Conservation (phyloP, 169 alveolate genomes). For the Cyclospora cayetanensis region DNA sequence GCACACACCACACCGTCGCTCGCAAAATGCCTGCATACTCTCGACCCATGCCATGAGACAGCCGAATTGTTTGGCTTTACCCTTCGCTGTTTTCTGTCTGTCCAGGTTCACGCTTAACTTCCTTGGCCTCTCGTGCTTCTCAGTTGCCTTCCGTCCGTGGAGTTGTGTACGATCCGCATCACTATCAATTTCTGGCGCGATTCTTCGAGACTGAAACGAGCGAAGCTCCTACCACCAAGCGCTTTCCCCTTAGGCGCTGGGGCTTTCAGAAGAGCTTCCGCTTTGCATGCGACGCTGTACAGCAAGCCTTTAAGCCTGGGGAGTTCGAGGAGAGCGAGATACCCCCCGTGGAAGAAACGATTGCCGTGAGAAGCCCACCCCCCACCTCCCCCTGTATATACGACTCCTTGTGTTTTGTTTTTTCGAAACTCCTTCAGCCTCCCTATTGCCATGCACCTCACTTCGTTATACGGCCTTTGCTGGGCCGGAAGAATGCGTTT, state of each 20-base stretch:
- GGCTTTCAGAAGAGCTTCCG: slow-evolving; percentile 49
- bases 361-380: too few relatives aligned
- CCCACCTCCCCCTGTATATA: too few relatives aligned
- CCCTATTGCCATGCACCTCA: too few relatives aligned
- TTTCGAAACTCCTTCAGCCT: too few relatives aligned
- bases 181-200: slow-evolving; percentile 49
- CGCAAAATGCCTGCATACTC: too few relatives aligned
- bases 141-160: slow-evolving; percentile 52
- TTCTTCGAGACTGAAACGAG: slow-evolving; percentile 5
- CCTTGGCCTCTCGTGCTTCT: slow-evolving; percentile 48
- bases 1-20: too few relatives aligned
- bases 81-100: too few relatives aligned
- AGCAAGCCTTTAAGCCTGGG: slow-evolving; percentile 47
- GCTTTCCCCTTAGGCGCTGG: slow-evolving; percentile 64
- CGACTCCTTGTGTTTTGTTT: too few relatives aligned
- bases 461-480: too few relatives aligned
- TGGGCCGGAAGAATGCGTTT: too few relatives aligned
- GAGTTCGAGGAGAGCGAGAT: slow-evolving; percentile 38
- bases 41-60: too few relatives aligned
- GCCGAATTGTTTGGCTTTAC: too few relatives aligned
- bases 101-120: slow-evolving; percentile 18
- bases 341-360: slow-evolving; percentile 24
- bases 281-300: slow-evolving; percentile 54
- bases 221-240: slow-evolving; percentile 28
- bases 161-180: slow-evolving; percentile 40